Percentiles rank a stretch among this genome's conserved stretches.
Evolutionary conservation across 2,329 filamentous ascomycete genomes (phyloP).

Genomic region (Tolypocladium tropicale): DNA sequence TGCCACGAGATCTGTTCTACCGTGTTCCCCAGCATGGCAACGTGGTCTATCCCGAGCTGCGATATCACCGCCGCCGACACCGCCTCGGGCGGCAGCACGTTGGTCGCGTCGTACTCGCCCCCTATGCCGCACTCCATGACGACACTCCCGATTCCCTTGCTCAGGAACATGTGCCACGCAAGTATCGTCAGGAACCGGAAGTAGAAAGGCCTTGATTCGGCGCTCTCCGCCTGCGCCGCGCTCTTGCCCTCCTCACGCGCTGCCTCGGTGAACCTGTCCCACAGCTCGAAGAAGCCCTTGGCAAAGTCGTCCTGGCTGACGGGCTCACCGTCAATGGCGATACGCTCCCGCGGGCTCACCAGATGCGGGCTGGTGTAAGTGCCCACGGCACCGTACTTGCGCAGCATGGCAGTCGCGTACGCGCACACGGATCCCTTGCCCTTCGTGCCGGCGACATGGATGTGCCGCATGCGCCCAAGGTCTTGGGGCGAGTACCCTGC

Average conservation of each 20-base stretch:
- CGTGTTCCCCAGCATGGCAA: slow-evolving; percentile 67
- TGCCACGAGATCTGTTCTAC: slow-evolving; percentile 81
- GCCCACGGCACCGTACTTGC: slow-evolving; percentile 44
- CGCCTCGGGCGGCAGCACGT: slow-evolving; percentile 54
- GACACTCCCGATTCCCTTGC: slow-evolving; percentile 65
- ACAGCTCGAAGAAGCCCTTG: slow-evolving; percentile 73
- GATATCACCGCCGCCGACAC: slow-evolving; percentile 67
- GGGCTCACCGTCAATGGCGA: slow-evolving; percentile 65
- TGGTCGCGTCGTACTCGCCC: slow-evolving; percentile 87
- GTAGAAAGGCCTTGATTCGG: slow-evolving; percentile 71
- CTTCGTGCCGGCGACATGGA: slow-evolving; percentile 90
- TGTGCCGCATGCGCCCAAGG: slow-evolving; percentile 35
- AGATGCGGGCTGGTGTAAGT: slow-evolving; percentile 83
- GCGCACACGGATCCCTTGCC: slow-evolving; percentile 87
- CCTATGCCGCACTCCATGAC: slow-evolving; percentile 92
- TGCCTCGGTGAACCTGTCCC: slow-evolving; percentile 48
- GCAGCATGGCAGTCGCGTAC: slow-evolving; percentile 71
- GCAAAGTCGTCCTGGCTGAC: slow-evolving; percentile 61
- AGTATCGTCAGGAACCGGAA: slow-evolving; percentile 87
- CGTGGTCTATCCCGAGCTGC: slow-evolving; percentile 78
- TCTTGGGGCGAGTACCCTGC: slow-evolving; percentile 56
- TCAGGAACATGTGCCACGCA: slow-evolving; percentile 73
- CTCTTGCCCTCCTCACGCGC: slow-evolving; percentile 21
- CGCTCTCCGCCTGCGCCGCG: slow-evolving; percentile 37
- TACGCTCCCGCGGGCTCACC: slow-evolving; percentile 73